Evolutionary conservation across 225 moss, liverwort and hornwort species (phyloP).

Genomic region (Polytrichum formosum): DNA sequence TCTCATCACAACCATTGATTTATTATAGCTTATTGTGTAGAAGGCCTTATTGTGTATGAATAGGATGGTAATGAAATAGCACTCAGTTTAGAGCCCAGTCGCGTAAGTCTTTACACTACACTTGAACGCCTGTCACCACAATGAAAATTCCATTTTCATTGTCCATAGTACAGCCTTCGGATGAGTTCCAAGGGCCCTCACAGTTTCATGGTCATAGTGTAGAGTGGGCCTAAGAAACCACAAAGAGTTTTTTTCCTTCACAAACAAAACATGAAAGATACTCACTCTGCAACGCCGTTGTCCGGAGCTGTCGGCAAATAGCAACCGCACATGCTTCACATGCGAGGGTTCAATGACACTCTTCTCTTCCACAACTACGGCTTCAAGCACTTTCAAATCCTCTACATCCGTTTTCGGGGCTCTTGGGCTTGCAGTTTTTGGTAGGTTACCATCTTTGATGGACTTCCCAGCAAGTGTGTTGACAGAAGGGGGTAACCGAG

Average conservation of each 20-base stretch:
- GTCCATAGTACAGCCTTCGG: no score
- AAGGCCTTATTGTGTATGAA: no score
- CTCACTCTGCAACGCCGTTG: conserved; percentile 91
- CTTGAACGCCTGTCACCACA: no score
- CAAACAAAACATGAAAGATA: not conserved
- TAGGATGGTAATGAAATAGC: no score
- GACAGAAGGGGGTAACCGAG: conserved; percentile 51
- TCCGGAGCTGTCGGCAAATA: conserved; percentile 79
- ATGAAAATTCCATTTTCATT: no score
- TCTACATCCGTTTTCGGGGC: conserved; percentile 33
- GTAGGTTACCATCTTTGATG: conserved; percentile 29
- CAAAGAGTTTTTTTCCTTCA: not conserved
- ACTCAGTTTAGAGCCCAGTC: no score
- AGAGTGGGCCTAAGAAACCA: not conserved
- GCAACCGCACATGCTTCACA: conserved; percentile 70
- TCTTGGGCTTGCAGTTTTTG: conserved; percentile 36
- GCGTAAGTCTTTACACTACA: no score
- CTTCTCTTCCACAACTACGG: conserved; percentile 29
- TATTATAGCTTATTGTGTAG: not conserved
- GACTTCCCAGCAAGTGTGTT: conserved; percentile 30
- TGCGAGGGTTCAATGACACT: conserved; percentile 11
- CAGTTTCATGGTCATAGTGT: no score
- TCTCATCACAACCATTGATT: not conserved
- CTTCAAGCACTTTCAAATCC: conserved; percentile 44
- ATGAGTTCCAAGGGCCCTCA: no score